A percentile compares a stretch with the other conserved stretches of the same genome.
These are phyloP conservation scores for Alloteropsis angusta DNA, from an alignment of 202 grass and related monocot genomes.

Conservation along the genomic window DNA sequence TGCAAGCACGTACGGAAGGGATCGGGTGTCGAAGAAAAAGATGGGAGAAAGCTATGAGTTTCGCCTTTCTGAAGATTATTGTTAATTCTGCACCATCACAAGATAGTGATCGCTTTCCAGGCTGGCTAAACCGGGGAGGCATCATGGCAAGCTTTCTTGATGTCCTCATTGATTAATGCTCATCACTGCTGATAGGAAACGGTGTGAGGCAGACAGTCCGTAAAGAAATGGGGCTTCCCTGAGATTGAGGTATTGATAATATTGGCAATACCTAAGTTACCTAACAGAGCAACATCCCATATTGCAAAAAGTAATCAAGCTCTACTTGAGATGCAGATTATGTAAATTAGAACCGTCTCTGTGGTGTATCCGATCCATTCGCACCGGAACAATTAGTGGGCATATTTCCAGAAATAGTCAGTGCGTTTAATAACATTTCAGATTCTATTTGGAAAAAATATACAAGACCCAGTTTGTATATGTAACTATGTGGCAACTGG, in stretches of 20 bases:
- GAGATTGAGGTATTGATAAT: slow-evolving; percentile 5
- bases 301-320: background rate
- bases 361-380: background rate
- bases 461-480: background rate
- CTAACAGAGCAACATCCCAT: background rate
- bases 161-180: background rate
- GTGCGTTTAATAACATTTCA: slow-evolving; percentile 6
- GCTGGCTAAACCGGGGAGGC: slow-evolving; percentile 15
- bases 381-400: background rate
- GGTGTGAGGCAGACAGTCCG: slow-evolving; percentile 20
- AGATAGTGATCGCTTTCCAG: background rate
- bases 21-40: slow-evolving; percentile 2
- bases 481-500: background rate
- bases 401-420: background rate
- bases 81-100: background rate
- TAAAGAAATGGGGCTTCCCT: slow-evolving; percentile 27
- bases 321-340: background rate
- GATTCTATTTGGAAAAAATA: background rate
- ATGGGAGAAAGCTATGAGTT: slow-evolving; percentile 15
- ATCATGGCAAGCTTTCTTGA: slow-evolving; percentile 24
- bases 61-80: slow-evolving; percentile 13
- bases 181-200: background rate
- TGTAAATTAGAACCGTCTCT: background rate
- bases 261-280: background rate
- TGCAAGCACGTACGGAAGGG: slow-evolving; percentile 26